These are phyloP conservation scores for Hymenotorrendiella dingleyae DNA, from an alignment of 2,329 filamentous ascomycete species.

Conservation along the genomic window DNA sequence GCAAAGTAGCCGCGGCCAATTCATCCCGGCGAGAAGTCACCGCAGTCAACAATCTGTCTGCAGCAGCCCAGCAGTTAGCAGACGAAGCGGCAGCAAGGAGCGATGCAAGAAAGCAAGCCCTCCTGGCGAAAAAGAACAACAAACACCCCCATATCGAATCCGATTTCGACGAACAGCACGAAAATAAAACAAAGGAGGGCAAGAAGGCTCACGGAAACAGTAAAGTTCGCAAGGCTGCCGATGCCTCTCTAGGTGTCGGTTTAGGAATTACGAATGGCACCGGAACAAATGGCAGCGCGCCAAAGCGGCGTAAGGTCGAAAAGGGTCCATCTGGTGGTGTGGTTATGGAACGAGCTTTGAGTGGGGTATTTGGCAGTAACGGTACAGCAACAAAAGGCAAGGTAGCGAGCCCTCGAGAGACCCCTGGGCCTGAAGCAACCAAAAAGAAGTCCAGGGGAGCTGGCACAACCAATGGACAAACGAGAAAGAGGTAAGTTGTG, in stretches of 20 bases:
- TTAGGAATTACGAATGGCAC: conserved; percentile 58
- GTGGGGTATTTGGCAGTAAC: conserved; percentile 45
- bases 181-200: conserved; percentile 47
- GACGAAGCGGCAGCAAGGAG: conserved; percentile 80
- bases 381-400: conserved; percentile 48
- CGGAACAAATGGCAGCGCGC: conserved; percentile 44
- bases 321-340: conserved; percentile 48
- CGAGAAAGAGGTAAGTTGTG: conserved; percentile 68
- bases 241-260: conserved; percentile 47
- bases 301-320: conserved; percentile 79
- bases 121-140: conserved; percentile 65
- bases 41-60: conserved; percentile 59
- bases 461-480: conserved; percentile 58
- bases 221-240: conserved; percentile 59
- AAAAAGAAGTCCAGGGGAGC: conserved; percentile 69
- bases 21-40: conserved; percentile 73
- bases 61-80: conserved; percentile 71
- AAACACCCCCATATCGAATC: conserved; percentile 61
- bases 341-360: conserved; percentile 64
- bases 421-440: conserved; percentile 55
- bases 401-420: conserved; percentile 61
- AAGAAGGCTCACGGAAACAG: conserved; percentile 59
- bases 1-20: conserved; percentile 59
- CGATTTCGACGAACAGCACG: conserved; percentile 67
- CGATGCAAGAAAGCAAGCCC: conserved; percentile 76